Evolutionary conservation across 1,284 basidiomycete genomes (phyloP).

Genomic region (Papiliotrema fonsecae): DNA sequence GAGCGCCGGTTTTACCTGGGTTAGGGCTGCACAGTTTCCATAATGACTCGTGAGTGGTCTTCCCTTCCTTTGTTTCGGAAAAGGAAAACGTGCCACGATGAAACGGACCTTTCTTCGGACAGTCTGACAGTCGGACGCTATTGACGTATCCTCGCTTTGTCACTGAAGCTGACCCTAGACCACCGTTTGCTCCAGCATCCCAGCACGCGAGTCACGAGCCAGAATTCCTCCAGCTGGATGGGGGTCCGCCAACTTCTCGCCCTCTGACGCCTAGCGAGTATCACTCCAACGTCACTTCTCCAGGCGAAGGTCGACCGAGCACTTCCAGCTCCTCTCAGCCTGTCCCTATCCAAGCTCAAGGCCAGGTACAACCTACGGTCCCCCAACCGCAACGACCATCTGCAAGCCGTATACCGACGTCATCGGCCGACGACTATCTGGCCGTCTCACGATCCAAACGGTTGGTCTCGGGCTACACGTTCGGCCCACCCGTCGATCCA

Average conservation of each 20-base stretch:
- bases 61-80: not conserved
- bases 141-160: no score
- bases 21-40: conserved; percentile 46
- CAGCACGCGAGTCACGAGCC: conserved; percentile 23
- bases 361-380: not conserved
- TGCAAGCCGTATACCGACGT: not conserved
- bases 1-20: conserved; percentile 45
- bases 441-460: conserved; percentile 33
- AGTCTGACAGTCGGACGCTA: no score
- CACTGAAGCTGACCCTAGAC: conserved; percentile 22
- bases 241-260: no score
- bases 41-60: conserved; percentile 42
- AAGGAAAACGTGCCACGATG: no score
- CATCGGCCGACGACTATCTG: conserved; percentile 26
- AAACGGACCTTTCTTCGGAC: no score
- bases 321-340: not conserved
- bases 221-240: conserved; percentile 28
- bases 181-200: conserved; percentile 33
- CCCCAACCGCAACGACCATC: not conserved
- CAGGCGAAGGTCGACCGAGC: conserved; percentile 2
- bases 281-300: no score
- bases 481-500: conserved; percentile 27
- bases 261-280: no score
- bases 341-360: not conserved
- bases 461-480: conserved; percentile 43